These are phyloP conservation scores for Penicillium chermesinum DNA, from an alignment of 495 filamentous ascomycete genomes.

Conservation along the genomic window DNA sequence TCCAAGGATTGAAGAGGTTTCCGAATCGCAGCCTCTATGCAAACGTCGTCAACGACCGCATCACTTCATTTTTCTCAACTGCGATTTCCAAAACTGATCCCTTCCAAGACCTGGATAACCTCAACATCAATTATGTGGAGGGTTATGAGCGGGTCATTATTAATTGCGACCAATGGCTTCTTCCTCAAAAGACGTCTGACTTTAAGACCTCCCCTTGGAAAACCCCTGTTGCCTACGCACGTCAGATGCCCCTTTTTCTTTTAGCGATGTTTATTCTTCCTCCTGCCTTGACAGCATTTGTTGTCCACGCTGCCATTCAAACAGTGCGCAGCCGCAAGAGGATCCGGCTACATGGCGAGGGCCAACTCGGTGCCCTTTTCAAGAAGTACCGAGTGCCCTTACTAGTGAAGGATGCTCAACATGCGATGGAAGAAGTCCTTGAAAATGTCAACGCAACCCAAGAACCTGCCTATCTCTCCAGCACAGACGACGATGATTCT, in stretches of 20 bases:
- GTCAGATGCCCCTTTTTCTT: constrained; percentile 51
- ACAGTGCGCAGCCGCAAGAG: constrained; percentile 64
- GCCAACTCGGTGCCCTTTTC: constrained; percentile 57
- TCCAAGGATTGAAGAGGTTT: constrained; percentile 70
- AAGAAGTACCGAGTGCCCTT: constrained; percentile 70
- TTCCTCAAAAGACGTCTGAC: constrained; percentile 36
- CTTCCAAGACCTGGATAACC: constrained; percentile 55
- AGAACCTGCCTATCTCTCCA: constrained; percentile 54
- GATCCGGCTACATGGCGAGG: constrained; percentile 69
- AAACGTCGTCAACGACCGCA: constrained; percentile 80
- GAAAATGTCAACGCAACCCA: constrained; percentile 63
- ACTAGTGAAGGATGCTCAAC: constrained; percentile 64
- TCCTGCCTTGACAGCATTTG: constrained; percentile 61
- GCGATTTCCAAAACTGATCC: constrained; percentile 69
- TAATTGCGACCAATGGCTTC: constrained; percentile 59
- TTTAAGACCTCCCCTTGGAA: constrained; percentile 26
- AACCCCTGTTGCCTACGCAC: constrained; percentile 27
- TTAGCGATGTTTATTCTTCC: constrained; percentile 62
- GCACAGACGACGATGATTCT: constrained; percentile 27
- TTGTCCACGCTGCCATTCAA: constrained; percentile 72
- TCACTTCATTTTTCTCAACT: constrained; percentile 77
- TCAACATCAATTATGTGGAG: constrained; percentile 65
- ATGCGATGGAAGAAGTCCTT: constrained; percentile 67
- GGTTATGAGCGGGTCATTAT: constrained; percentile 75
- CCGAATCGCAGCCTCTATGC: constrained; percentile 69